These are phyloP conservation scores for Platanthera zijinensis DNA, from an alignment of 106 monocot species.

Conservation along the genomic window DNA sequence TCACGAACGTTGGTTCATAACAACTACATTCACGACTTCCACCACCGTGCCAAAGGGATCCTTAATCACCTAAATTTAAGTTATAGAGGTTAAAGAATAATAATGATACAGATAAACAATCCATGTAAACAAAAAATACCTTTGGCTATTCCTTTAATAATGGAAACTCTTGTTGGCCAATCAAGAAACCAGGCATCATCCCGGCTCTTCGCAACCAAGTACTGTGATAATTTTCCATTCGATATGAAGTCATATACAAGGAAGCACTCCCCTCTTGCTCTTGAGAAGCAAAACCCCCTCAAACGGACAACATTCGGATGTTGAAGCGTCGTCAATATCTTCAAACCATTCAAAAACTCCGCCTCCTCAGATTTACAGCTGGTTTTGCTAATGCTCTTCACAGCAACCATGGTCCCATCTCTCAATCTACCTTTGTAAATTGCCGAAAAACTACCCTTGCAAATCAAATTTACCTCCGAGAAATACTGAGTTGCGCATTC, in stretches of 20 bases:
- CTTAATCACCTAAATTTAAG: too few relatives aligned
- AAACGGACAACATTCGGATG: conserved; percentile 65
- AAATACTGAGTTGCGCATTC: conserved; percentile 92
- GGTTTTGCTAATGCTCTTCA: conserved; percentile 76
- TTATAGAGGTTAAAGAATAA: too few relatives aligned
- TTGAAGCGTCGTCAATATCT: conserved; percentile 40
- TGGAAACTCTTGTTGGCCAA: conserved; percentile 66
- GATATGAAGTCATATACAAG: conserved; percentile 80
- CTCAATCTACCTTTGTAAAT: conserved; percentile 69
- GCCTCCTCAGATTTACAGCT: conserved; percentile 81
- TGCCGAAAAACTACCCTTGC: conserved; percentile 55
- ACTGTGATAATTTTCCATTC: conserved; percentile 57
- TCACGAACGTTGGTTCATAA: too few relatives aligned
- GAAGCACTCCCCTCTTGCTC: conserved; percentile 82
- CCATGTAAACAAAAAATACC: conserved; percentile 21
- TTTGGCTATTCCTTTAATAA: conserved; percentile 77
- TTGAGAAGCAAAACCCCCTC: conserved; percentile 79
- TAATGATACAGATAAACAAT: neutral
- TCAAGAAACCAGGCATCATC: conserved; percentile 35
- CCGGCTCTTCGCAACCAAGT: conserved; percentile 41
- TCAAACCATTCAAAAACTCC: conserved; percentile 77
- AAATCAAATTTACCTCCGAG: conserved; percentile 72
- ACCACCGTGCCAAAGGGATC: too few relatives aligned
- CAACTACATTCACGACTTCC: too few relatives aligned
- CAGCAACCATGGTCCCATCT: conserved; percentile 66